Evolutionary conservation across 768 basidiomycete genomes (phyloP), one percentile per base, ranked within the genome.

Genomic region (Rhizopogon vinicolor): DNA sequence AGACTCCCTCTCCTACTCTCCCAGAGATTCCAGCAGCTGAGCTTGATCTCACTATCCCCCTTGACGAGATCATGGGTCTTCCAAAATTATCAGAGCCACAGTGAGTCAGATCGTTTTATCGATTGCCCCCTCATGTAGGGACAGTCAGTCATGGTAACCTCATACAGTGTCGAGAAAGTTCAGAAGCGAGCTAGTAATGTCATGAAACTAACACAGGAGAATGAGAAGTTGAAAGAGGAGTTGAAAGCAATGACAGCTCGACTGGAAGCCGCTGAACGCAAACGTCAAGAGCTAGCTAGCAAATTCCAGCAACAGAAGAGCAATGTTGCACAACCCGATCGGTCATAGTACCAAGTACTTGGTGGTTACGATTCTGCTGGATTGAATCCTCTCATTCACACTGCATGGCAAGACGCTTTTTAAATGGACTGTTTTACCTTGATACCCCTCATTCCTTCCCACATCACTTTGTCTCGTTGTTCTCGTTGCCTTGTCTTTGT

Each of bases 151-250:
- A 72, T 64, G 62, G 62, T 66, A 53, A 46, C 40, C 50, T 55
- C 52, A 60, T 55, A 29, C 56, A 71, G 69, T 44, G 59, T 25
- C 33, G 69, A 74, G 59, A 70, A 68, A 55, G 67, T 80, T 60
- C 75, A 87, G 66, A 91, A 90, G 71, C 83, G 89, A 58, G 84
- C 83, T 41, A 87, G 85, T 62, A 90, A 87, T 68, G 86, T 91
- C 56, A 68, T 88, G 65, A 89, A 86, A 64, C 75, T 92, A 37
- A 78, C 86, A 19, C 78, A 87, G 72, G 89, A 92, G 76, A 87
- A 91, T 68, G 86, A 88, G 68, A 87, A 84, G 68, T 74, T 92
- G 57, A 84, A 86, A 70, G 85, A 79, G 49, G 84, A 90, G 70
- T 78, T 92, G 64, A 83, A 77, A 64, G 86, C 83, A 49, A 86